Evolutionary conservation across 2,329 filamentous ascomycete genomes (phyloP).

Genomic region (Fusarium algeriense): DNA sequence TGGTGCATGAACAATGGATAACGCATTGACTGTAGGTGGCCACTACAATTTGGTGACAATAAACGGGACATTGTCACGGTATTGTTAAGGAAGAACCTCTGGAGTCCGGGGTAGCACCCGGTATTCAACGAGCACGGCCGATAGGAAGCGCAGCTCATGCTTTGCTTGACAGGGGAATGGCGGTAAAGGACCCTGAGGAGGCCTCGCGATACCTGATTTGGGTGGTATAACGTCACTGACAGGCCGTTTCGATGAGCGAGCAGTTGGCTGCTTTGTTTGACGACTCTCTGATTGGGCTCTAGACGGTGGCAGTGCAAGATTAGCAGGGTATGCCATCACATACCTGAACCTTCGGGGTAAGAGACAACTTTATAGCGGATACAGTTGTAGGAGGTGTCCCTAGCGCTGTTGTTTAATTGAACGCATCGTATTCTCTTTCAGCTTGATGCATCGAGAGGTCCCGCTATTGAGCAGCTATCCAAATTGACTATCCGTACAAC

Average conservation of each 20-base stretch:
- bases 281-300: conserved; percentile 7
- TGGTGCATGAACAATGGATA: conserved; percentile 34
- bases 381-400: not conserved
- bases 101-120: conserved; percentile 15
- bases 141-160: conserved; percentile 25
- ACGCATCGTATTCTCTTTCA: not conserved
- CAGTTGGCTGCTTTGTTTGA: conserved; percentile 14
- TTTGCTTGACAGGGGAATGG: conserved; percentile 26
- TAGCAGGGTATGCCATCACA: conserved; percentile 18
- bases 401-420: conserved; percentile 32
- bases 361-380: not conserved
- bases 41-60: conserved; percentile 6
- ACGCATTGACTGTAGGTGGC: conserved; percentile 14
- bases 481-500: not conserved
- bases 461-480: not conserved
- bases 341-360: not conserved
- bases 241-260: conserved; percentile 1
- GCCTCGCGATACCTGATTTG: conserved; percentile 34
- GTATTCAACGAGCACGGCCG: conserved; percentile 34
- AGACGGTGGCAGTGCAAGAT: conserved; percentile 34
- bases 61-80: conserved; percentile 16
- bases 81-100: conserved; percentile 28
- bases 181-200: conserved; percentile 38
- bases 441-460: not conserved
- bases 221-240: conserved; percentile 24